Percentiles rank a stretch among this genome's conserved stretches.
These are phyloP conservation scores for Naganishia albida DNA, from an alignment of 1,284 basidiomycete genomes.

Conservation along the genomic window DNA sequence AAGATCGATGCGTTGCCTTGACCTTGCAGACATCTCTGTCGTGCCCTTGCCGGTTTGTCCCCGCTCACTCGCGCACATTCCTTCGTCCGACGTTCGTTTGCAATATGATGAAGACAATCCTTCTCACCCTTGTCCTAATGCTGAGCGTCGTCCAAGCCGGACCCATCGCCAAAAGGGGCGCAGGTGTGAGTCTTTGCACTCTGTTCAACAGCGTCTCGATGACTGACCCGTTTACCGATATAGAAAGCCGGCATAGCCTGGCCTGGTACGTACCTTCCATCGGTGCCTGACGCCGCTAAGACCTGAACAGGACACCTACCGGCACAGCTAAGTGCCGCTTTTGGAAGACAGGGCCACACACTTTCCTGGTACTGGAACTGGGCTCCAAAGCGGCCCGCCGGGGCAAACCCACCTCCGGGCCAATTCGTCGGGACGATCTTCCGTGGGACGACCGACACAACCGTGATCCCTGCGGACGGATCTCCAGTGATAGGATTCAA, in stretches of 20 bases:
- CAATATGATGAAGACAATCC: too few relatives aligned
- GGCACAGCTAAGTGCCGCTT: neutral
- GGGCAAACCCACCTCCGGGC: neutral
- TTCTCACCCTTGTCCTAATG: neutral
- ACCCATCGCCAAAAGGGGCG: neutral
- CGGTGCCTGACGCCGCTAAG: too few relatives aligned
- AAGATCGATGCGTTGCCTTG: too few relatives aligned
- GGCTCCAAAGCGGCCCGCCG: neutral
- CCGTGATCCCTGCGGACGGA: neutral
- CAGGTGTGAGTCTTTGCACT: neutral
- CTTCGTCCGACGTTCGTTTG: too few relatives aligned
- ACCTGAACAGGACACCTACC: neutral
- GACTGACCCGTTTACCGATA: too few relatives aligned
- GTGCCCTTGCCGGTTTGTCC: too few relatives aligned
- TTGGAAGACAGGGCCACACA: neutral
- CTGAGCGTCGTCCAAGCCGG: neutral
- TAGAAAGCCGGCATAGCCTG: constrained; percentile 17
- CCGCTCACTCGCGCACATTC: too few relatives aligned
- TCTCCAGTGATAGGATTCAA: constrained; percentile 30
- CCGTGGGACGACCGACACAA: neutral
- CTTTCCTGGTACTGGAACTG: constrained; percentile 5
- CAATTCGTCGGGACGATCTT: constrained; percentile 4
- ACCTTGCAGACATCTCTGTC: too few relatives aligned
- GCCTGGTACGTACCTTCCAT: neutral
- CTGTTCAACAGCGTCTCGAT: neutral